These are phyloP conservation scores for Pythium apleroticum DNA, from an alignment of 352 stramenopile species.

Conservation along the genomic window DNA sequence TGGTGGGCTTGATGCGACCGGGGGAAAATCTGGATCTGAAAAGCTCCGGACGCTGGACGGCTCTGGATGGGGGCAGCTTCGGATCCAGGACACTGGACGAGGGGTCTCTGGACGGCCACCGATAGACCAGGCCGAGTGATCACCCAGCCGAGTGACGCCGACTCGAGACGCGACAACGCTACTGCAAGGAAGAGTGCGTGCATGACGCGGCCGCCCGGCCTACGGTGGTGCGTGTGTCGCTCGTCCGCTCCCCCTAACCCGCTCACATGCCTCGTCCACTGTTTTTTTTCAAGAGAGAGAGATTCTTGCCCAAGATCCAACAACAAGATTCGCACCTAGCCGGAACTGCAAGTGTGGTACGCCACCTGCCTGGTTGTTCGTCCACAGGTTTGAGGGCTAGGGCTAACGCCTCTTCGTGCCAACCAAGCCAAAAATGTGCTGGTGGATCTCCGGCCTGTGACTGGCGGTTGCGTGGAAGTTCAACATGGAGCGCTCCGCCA, in stretches of 20 bases:
- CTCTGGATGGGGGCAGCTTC: constrained; percentile 21
- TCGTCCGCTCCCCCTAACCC: constrained; percentile 31
- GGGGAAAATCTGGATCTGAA: constrained; percentile 33
- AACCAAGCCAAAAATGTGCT: constrained; percentile 17
- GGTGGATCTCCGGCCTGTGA: constrained; percentile 15
- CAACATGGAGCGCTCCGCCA: constrained; percentile 23
- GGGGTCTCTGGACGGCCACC: constrained; percentile 16
- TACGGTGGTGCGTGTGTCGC: neutral
- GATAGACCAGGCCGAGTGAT: neutral
- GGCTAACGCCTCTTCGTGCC: constrained; percentile 9
- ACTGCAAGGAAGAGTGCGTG: constrained; percentile 5
- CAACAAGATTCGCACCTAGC: constrained; percentile 22
- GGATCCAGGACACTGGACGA: constrained; percentile 12
- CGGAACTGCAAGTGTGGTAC: constrained; percentile 27
- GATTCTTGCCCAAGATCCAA: neutral
- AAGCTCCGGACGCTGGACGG: neutral
- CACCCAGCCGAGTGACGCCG: constrained; percentile 12
- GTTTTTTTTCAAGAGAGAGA: constrained; percentile 3
- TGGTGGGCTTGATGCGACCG: constrained; percentile 17
- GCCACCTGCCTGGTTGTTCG: constrained; percentile 15
- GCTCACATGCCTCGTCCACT: constrained; percentile 28
- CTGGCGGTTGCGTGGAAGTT: constrained; percentile 27
- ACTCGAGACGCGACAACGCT: constrained; percentile 22
- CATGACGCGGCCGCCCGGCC: constrained; percentile 15
- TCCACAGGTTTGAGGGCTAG: constrained; percentile 27